These are phyloP conservation scores for Trichaptum fuscoviolaceum DNA, from an alignment of 768 basidiomycete genomes.

Conservation along the genomic window DNA sequence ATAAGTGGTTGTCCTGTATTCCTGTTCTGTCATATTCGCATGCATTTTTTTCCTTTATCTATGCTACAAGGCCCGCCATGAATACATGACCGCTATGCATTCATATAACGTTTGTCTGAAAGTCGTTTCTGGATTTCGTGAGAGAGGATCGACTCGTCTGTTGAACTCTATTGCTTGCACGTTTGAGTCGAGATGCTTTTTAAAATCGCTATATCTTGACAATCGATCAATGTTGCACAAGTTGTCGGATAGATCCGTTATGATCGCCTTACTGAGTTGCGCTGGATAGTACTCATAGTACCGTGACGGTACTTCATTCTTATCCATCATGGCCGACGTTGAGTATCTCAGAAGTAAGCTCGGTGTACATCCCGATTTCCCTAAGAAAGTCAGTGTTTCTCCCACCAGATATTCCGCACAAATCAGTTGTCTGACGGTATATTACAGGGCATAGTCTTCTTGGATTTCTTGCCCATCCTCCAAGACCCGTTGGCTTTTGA, in stretches of 20 bases:
- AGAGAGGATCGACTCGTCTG: background rate
- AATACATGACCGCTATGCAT: slow-evolving; percentile 31
- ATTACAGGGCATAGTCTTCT: slow-evolving; percentile 77
- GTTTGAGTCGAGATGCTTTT: too few relatives aligned
- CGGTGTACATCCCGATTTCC: slow-evolving; percentile 69
- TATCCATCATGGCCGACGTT: slow-evolving; percentile 62
- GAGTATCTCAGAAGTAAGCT: slow-evolving; percentile 61
- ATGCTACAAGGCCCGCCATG: slow-evolving; percentile 32
- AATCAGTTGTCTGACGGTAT: background rate
- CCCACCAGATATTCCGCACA: background rate
- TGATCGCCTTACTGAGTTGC: background rate
- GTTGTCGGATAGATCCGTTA: background rate
- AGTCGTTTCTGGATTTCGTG: background rate
- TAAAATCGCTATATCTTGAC: too few relatives aligned
- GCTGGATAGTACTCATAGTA: background rate
- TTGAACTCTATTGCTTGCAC: background rate
- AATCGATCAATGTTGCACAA: too few relatives aligned
- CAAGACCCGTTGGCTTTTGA: slow-evolving; percentile 84
- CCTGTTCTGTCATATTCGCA: slow-evolving; percentile 32
- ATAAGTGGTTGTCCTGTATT: slow-evolving; percentile 43
- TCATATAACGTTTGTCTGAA: background rate
- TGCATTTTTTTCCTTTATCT: slow-evolving; percentile 19
- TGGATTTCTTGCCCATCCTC: slow-evolving; percentile 94
- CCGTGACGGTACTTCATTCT: slow-evolving; percentile 5
- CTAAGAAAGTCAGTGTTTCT: slow-evolving; percentile 65